These are phyloP conservation scores for Epichloe baconii DNA, from an alignment of 2,329 filamentous ascomycete species.

Conservation along the genomic window DNA sequence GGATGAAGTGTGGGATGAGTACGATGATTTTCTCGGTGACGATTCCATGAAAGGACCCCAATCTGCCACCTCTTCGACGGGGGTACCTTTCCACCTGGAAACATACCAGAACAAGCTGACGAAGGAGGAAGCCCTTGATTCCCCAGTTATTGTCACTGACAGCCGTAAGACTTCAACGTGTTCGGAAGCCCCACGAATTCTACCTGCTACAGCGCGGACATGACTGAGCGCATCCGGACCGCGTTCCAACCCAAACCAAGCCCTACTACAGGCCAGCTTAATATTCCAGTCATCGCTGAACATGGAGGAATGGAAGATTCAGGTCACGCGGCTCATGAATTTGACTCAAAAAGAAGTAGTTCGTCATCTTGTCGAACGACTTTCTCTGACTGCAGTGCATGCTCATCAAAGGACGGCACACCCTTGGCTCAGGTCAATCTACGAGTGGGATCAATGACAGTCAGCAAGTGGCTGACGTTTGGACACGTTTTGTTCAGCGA, in stretches of 20 bases:
- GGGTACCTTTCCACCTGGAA: constrained; percentile 43
- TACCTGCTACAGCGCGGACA: constrained; percentile 41
- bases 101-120: constrained; percentile 27
- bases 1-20: constrained; percentile 91
- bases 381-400: constrained; percentile 32
- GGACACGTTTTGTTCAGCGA: constrained; percentile 75
- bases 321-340: not conserved
- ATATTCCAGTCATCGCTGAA: not conserved
- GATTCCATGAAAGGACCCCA: constrained; percentile 30
- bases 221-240: constrained; percentile 38
- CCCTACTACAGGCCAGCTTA: constrained; percentile 20
- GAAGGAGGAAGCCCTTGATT: constrained; percentile 29
- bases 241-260: constrained; percentile 30
- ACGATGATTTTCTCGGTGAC: constrained; percentile 74
- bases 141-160: constrained; percentile 30
- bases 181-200: constrained; percentile 28
- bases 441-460: constrained; percentile 67
- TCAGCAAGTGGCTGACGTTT: constrained; percentile 79
- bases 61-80: constrained; percentile 43
- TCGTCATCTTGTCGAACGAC: constrained; percentile 21
- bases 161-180: constrained; percentile 18
- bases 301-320: not conserved
- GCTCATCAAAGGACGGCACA: constrained; percentile 42
- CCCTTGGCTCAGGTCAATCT: constrained; percentile 61
- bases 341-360: constrained; percentile 18